These are phyloP conservation scores for Daldinia decipiens DNA, from an alignment of 495 filamentous ascomycete species.

Conservation along the genomic window DNA sequence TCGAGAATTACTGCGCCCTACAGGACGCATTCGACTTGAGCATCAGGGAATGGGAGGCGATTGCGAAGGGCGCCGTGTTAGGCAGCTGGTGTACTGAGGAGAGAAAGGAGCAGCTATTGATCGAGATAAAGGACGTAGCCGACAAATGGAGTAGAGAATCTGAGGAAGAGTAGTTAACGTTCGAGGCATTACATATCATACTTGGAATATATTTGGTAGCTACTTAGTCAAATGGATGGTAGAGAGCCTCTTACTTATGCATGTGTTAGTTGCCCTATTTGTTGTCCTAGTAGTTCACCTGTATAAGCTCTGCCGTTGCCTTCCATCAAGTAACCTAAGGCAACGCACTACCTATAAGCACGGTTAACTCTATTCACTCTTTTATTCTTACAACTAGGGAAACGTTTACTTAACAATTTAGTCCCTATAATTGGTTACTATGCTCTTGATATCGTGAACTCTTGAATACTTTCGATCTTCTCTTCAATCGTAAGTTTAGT, in stretches of 20 bases:
- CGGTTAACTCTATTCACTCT: too few species aligned
- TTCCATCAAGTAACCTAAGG: too few species aligned
- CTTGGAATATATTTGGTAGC: background rate
- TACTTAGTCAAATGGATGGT: background rate
- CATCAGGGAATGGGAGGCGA: conserved; percentile 69
- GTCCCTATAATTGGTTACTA: background rate
- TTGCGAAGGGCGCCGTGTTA: conserved; percentile 69
- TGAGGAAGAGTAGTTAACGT: conserved; percentile 1
- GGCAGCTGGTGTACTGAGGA: conserved; percentile 67
- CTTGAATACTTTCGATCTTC: background rate
- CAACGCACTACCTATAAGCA: too few species aligned
- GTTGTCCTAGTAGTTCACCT: too few species aligned
- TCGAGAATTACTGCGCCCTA: conserved; percentile 79
- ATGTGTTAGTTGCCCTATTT: too few species aligned
- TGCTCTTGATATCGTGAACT: background rate
- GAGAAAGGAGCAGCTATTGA: conserved; percentile 58
- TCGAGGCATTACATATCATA: background rate
- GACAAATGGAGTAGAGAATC: conserved; percentile 19
- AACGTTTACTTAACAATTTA: too few species aligned
- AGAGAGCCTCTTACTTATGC: too few species aligned
- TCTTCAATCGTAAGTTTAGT: too few species aligned
- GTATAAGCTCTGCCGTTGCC: too few species aligned
- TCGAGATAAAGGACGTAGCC: conserved; percentile 48
- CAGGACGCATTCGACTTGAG: conserved; percentile 74
- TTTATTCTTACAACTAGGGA: too few species aligned